phyloP scores from a whole-genome alignment of 257 asterid genomes.

The Solanum stenotomum region DNA sequence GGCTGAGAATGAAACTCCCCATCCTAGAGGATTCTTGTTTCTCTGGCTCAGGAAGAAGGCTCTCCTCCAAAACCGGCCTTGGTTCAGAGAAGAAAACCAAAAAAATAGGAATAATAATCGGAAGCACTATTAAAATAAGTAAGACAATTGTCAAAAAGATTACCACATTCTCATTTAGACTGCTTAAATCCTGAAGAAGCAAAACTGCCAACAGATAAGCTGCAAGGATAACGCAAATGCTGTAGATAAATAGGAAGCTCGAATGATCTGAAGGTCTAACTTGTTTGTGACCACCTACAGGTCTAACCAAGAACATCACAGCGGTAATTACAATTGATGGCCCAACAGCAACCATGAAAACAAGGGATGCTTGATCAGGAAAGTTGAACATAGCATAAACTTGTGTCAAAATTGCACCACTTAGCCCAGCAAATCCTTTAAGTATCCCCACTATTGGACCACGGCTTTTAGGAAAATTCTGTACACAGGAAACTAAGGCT shows the following conservation, averaged over 20 bases:
- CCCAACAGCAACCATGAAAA: constrained; percentile 27
- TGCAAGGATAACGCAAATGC: constrained; percentile 26
- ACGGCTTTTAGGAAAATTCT: constrained; percentile 30
- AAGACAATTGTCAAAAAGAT: constrained; percentile 14
- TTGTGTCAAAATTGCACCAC: constrained; percentile 36
- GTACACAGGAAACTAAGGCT: constrained; percentile 30
- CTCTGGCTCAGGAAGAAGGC: constrained; percentile 18
- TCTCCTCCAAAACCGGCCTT: constrained; percentile 16
- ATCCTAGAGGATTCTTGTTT: constrained; percentile 13
- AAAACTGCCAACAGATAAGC: constrained; percentile 26
- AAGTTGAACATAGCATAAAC: constrained; percentile 24
- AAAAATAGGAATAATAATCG: constrained; percentile 21
- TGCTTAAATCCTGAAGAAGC: constrained; percentile 20
- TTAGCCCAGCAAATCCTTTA: constrained; percentile 35
- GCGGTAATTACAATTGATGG: constrained; percentile 21
- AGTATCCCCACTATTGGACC: constrained; percentile 30
- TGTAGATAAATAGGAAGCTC: constrained; percentile 23
- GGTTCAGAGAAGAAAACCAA: constrained; percentile 19
- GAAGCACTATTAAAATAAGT: constrained; percentile 21
- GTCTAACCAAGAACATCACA: constrained; percentile 30
- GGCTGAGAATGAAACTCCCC: constrained; percentile 25
- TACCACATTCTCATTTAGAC: constrained; percentile 10
- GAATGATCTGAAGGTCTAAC: constrained; percentile 15
- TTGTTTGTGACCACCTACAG: constrained; percentile 32
- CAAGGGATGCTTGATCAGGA: constrained; percentile 23